Base-by-base conservation (phyloP, 2,329 filamentous ascomycete species). In the Ophiostoma pallidulum region DNA sequence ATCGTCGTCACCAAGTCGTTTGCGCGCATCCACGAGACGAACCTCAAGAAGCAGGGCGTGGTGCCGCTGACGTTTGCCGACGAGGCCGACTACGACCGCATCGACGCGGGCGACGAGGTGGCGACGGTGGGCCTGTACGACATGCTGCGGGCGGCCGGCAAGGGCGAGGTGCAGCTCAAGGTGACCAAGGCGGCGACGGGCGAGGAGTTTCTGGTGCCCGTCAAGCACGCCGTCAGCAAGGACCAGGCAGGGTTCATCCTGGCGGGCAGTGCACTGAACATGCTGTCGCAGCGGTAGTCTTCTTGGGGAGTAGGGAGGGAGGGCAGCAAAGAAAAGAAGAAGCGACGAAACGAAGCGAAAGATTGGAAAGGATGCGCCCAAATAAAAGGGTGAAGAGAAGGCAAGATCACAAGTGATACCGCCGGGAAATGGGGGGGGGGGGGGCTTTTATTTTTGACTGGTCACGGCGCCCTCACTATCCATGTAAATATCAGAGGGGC, bases 31-130 rank as follows among this genome's bases (percentile, higher is more conserved):
- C 86, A 92, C 74, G 87, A 92, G 75, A 91, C 87, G 65, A 92
- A 92, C 72, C 73, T 94, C 66, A 92, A 92, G 82, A 92, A 92
- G 78, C 92, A 98, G 70, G 92, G 92, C 53, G 85, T 98, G 29
- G 88, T 98, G 38, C 92, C 92, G 2, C 73, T 98, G 58, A 96
- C 88, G 0, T 95, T 98, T 61, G 86, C 72, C 39, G 75, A 95
- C 64, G 89, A 94, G 67, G 75, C 77, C 18, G 92, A 97, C 66
- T 97, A 96, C 63, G 86, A 92, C 60, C 70, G 72, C 53, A 85
- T 98, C 54, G 72, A 77, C 45, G 89, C 90, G 0, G 86, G 89
- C 54, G 92, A 98, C 63, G 73, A 82, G 58, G 86, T 97, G 20
- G 72, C 73, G 51, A 97, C 91, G 0, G 75, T 89, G 32, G 92